Evolutionary conservation across 176 grass and related monocot genomes (phyloP), one percentile per base, ranked within the genome.

Genomic region (Hyparrhenia diplandra): DNA sequence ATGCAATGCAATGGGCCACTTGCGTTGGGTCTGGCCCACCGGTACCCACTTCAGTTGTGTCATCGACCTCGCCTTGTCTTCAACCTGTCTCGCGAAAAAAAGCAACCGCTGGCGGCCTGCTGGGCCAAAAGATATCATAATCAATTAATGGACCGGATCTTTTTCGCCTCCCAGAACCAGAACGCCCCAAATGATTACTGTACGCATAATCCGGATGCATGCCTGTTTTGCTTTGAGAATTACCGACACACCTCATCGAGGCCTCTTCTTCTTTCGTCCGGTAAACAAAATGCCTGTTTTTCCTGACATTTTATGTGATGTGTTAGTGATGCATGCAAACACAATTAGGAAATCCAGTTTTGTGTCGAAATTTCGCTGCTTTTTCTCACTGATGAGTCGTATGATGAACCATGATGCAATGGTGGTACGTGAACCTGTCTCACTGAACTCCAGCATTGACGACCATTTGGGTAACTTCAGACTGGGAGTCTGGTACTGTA

Each of bases 31-130:
- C 23, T 40, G 60, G 3, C 61, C 80, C 82, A 69, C 29, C 13
- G 71, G 77, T 64, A 89, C 82, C 82, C 82, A 81, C 71, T 89
- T 85, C 82, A 65, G 82, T 85, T 89, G 82, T 77, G 82, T 77
- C 82, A 81, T 89, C 82, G 77, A 81, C 27, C 87, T 85, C 87
- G 72, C 71, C 71, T 76, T 59, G 87, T 85, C 87, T 81, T 89
- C 87, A 85, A 39, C 82, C 82, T 80, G 69, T 20, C 87, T 30
- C n/a, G 61, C 61, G 6, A n/a, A n/a, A 14, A 62, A 69, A 76
- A 81, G 79, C 79, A 81, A 62, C 71, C 64, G 58, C 54, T 87
- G 24, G 54, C 54, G 54, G 7, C 64, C 62, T 10, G 8, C 8
- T 30, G 49, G n/a, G 21, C 67, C 72, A 77, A 82, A 82, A 87